Evolutionary conservation across 1,139 yeast genomes (phyloP).

Genomic region (Candida tropicalis): DNA sequence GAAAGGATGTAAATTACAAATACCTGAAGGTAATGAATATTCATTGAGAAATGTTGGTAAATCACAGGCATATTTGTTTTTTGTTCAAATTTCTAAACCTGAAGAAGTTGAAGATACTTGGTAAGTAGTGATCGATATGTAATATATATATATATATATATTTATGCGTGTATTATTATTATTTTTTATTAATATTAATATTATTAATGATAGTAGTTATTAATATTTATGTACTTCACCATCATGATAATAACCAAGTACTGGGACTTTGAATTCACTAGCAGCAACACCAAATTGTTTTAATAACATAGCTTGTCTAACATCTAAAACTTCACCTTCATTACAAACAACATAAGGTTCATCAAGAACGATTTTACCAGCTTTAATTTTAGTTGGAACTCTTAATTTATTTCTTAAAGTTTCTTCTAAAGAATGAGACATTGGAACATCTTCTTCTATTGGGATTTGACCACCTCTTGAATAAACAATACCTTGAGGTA

Average conservation of each 20-base stretch:
- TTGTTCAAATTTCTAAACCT: constrained; percentile 61
- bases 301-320: constrained; percentile 86
- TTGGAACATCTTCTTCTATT: constrained; percentile 89
- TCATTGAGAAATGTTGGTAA: constrained; percentile 62
- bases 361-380: constrained; percentile 80
- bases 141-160: background rate
- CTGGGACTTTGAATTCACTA: constrained; percentile 81
- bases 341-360: constrained; percentile 81
- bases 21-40: constrained; percentile 78
- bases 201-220: too few relatives aligned
- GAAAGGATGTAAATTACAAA: constrained; percentile 77
- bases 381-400: constrained; percentile 87
- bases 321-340: constrained; percentile 80
- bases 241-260: constrained; percentile 74
- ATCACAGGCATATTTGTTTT: constrained; percentile 64
- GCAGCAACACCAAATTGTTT: constrained; percentile 97
- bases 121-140: background rate
- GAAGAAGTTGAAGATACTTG: constrained; percentile 14
- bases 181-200: background rate
- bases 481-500: constrained; percentile 89
- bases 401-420: constrained; percentile 86
- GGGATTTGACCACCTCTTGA: constrained; percentile 95
- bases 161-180: too few relatives aligned
- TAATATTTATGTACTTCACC: constrained; percentile 36
- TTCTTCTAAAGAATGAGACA: constrained; percentile 94